Base-by-base conservation (phyloP, 1,284 basidiomycete species). In the Taiwanofungus camphoratus region DNA sequence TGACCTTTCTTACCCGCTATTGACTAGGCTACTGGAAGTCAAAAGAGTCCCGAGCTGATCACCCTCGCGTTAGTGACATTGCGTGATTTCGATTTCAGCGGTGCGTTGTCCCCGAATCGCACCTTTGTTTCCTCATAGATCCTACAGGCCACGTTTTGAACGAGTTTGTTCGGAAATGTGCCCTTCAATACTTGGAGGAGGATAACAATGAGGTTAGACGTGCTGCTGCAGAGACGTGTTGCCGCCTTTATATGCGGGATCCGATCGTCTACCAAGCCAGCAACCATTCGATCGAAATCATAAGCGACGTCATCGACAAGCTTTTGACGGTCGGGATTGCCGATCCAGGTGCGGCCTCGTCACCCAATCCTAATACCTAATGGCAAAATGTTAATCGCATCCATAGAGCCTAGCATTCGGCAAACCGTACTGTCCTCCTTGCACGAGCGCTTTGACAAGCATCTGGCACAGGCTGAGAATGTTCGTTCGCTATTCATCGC, bases 391-490 rank as follows among this genome's bases (percentile, higher is more conserved):
- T 36, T 18, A 21, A 11, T 12, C 9, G 2, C 24, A n/a, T 1
- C n/a, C n/a, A n/a, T 50, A 92, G 92, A 93, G 56, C 69, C 90
- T 2, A 73, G 70, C 19, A 97, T 96, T 49, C 76, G 94, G n/a
- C 79, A 86, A 52, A 86, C 87, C 0, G 96, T 99, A 1, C 74
- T 99, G 15, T 81, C 83, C 11, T 86, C 84, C 8, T 73, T 99
- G 29, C 92, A 97, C 58, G 89, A 94, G 55, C 85, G 92, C 32
- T 99, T 99, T 55, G 96, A 99, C 61, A 90, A 93, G 51, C 95
- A 99, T 61, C 77, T 99, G n/a, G 92, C 96, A 1, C 96, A 99
- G 64, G 93, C 95, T 0, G 96, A 99, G 65, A 96, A 98, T 58
- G 93, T 99, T 8, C 83, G 94, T 8, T 95, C 92, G 9, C 71